Conservation (phyloP, 1,284 basidiomycete species). For the Pisolithus thermaeus region DNA sequence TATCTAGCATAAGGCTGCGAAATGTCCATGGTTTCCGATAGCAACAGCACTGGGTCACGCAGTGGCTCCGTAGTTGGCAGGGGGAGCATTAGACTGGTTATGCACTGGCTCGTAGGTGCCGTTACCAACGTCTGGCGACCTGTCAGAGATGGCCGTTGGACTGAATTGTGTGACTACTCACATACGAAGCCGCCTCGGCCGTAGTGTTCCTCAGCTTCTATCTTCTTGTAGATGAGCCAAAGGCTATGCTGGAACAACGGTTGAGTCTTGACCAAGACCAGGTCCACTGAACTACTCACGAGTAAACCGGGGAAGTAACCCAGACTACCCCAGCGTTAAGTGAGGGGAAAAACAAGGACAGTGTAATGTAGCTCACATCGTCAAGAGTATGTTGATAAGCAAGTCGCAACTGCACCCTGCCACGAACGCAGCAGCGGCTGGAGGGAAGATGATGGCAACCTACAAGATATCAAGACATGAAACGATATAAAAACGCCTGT, state of each 20-base stretch:
- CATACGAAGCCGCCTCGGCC: conserved; percentile 62
- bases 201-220: conserved; percentile 73
- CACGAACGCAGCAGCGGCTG: conserved; percentile 57
- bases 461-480: conserved; percentile 22
- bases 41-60: conserved; percentile 4
- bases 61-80: conserved; percentile 22
- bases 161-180: conserved; percentile 27
- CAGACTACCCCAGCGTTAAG: conserved; percentile 38
- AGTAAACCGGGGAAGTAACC: conserved; percentile 74
- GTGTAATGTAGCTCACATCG: conserved; percentile 43
- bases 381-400: conserved; percentile 67
- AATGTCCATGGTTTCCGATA: background rate
- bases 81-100: conserved; percentile 11
- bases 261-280: background rate
- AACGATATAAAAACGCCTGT: background rate
- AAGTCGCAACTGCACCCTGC: conserved; percentile 70
- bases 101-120: conserved; percentile 22
- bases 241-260: conserved; percentile 42
- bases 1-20: too few relatives aligned
- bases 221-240: conserved; percentile 72
- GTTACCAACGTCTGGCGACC: conserved; percentile 21
- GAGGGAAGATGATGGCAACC: conserved; percentile 70
- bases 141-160: background rate
- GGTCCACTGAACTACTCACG: conserved; percentile 27
- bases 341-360: background rate